Conservation (phyloP, 2,329 filamentous ascomycete species). For the Cercospora janseana region DNA sequence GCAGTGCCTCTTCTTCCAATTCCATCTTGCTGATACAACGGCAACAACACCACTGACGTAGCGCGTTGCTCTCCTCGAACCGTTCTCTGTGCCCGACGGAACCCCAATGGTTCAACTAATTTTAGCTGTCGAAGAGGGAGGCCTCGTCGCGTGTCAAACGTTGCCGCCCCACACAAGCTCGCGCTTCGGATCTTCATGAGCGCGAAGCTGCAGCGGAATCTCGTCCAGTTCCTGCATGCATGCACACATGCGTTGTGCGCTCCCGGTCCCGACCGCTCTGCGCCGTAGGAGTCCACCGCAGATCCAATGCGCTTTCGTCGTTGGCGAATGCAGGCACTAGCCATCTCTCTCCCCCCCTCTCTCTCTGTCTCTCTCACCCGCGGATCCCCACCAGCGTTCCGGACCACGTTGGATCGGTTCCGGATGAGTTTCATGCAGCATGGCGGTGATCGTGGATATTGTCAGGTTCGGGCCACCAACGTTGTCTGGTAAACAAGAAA, state of each 20-base stretch:
- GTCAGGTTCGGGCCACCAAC: too few relatives aligned
- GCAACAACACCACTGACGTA: too few relatives aligned
- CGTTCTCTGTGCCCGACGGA: conserved; percentile 5
- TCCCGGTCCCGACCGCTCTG: conserved; percentile 8
- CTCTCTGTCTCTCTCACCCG: too few relatives aligned
- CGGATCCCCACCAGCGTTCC: conserved; percentile 16
- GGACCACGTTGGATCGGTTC: conserved; percentile 10
- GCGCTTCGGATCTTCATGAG: conserved; percentile 13
- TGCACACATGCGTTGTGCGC: too few relatives aligned
- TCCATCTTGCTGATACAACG: background rate
- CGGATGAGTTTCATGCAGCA: conserved; percentile 9
- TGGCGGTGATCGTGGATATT: conserved; percentile 6
- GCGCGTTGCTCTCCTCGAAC: too few relatives aligned
- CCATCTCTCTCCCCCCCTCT: background rate
- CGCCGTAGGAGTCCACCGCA: background rate
- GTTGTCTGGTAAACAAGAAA: background rate
- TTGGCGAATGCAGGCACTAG: background rate
- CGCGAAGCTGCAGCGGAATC: conserved; percentile 5
- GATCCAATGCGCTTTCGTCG: background rate
- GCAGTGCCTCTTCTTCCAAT: background rate
- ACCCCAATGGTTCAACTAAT: conserved; percentile 11
- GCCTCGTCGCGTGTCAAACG: background rate
- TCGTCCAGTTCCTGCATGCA: conserved; percentile 10
- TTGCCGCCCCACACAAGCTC: conserved; percentile 8
- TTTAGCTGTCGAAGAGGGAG: conserved; percentile 10